Evolutionary conservation across 2,329 filamentous ascomycete species (phyloP).

Genomic region (Fusarium sp.): DNA sequence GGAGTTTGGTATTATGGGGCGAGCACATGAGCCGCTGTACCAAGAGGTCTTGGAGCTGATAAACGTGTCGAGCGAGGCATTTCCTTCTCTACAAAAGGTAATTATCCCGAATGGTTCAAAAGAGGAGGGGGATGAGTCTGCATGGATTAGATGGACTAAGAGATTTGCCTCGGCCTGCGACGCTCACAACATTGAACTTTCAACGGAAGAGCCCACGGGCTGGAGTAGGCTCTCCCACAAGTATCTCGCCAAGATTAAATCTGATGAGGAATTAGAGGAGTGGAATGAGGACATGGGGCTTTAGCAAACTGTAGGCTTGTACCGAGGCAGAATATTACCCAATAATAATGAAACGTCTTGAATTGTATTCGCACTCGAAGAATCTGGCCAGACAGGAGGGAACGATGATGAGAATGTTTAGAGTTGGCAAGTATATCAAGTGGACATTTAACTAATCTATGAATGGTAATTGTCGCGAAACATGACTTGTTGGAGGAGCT

Average conservation of each 20-base stretch:
- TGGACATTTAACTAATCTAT: not conserved
- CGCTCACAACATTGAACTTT: not conserved
- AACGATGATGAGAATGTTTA: rapidly evolving
- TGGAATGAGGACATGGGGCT: too few relatives aligned
- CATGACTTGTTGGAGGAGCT: not conserved
- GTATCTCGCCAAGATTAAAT: too few relatives aligned
- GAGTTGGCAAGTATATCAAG: not conserved
- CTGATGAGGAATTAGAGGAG: too few relatives aligned
- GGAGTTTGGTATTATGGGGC: not conserved
- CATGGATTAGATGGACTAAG: rapidly evolving
- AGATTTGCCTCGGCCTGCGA: not conserved
- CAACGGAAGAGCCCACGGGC: not conserved
- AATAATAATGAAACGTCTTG: not conserved
- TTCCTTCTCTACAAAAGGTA: not conserved
- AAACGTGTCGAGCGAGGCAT: not conserved
- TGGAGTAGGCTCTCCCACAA: too few relatives aligned
- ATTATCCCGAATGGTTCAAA: not conserved
- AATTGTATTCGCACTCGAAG: rapidly evolving
- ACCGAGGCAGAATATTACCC: not conserved
- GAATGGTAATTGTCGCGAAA: not conserved
- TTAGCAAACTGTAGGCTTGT: rapidly evolving
- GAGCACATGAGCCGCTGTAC: not conserved
- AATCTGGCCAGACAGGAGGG: not conserved
- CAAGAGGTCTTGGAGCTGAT: not conserved
- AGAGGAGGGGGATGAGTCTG: not conserved